Evolutionary conservation across 352 stramenopile genomes (phyloP).

Genomic region (Plasmopara halstedii): DNA sequence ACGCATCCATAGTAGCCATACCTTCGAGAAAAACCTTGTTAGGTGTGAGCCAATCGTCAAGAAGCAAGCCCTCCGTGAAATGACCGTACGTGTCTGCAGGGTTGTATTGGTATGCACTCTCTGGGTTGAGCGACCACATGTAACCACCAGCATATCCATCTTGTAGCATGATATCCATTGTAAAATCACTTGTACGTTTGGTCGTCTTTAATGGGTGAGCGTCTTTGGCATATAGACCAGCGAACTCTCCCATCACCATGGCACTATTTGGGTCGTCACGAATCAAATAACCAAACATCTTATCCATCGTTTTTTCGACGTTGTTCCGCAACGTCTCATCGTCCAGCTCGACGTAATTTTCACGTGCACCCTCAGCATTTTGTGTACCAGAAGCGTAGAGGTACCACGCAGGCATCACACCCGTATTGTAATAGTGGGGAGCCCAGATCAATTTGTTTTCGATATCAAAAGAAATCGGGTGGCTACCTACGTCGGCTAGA

Average conservation of each 20-base stretch:
- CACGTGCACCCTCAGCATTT: conserved; percentile 15
- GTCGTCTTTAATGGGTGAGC: conserved; percentile 42
- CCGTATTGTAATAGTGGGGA: conserved; percentile 76
- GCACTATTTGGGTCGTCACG: conserved; percentile 29
- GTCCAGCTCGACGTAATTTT: conserved; percentile 44
- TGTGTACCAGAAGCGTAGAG: conserved; percentile 43
- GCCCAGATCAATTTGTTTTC: conserved; percentile 60
- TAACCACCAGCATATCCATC: conserved; percentile 52
- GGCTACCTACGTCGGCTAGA: conserved; percentile 30
- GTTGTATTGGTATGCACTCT: conserved; percentile 73
- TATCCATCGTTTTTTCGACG: conserved; percentile 52
- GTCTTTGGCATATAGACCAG: conserved; percentile 57
- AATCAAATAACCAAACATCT: conserved; percentile 65
- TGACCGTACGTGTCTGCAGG: conserved; percentile 47
- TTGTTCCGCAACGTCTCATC: conserved; percentile 45
- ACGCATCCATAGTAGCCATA: conserved; percentile 40
- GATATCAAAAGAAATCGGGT: conserved; percentile 34
- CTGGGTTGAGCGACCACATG: conserved; percentile 75
- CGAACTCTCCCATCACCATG: conserved; percentile 63
- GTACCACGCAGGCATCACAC: conserved; percentile 53
- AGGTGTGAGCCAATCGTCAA: conserved; percentile 61
- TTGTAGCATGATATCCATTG: conserved; percentile 53
- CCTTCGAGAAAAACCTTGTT: conserved; percentile 55
- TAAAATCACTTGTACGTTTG: conserved; percentile 58
- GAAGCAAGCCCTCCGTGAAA: conserved; percentile 58